Evolutionary conservation across 2,329 filamentous ascomycete species (phyloP), one percentile per base, ranked within the genome.

Genomic region (Didymosphaeria variabile): DNA sequence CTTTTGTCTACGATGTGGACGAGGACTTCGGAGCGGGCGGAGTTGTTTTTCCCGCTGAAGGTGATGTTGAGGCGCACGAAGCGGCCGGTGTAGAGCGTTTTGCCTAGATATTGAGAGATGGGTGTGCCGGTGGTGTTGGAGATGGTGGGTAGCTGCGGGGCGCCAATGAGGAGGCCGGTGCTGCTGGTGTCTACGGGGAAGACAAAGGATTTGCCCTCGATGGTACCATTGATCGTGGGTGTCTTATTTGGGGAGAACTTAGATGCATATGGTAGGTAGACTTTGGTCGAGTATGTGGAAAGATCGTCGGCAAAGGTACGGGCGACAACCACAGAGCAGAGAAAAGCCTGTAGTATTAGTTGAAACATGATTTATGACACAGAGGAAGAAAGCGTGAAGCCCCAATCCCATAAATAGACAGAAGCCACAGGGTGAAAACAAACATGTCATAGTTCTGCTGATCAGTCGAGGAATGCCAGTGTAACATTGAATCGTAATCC

Each of bases 161-260:
- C 40, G 29, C 62, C 52, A 17, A 67, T 61, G 10, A 64, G 17
- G 2, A 67, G 32, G 15, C 59, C 57, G 2, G 62, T 62, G 42
- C 55, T 64, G n/a, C 59, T 55, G 1, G 64, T 64, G 45, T 67
- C 64, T 10, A 67, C 46, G 1, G 62, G 62, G 26, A 67, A 46
- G 2, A n/a, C 51, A 10, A 59, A 62, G 2, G 5, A 2, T 9
- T 40, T 50, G 46, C 57, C 55, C 34, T 52, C 40, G 21, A 67
- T 67, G n/a, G 51, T 53, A 19, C 53, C 60, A 8, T 26, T 45
- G 21, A 67, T 45, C 1, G 29, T 55, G 5, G 62, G 58, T 12
- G 54, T 50, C 13, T 26, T 40, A 1, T 26, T 50, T 9, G 60
- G 45, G 19, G 58, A 54, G 47, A 64, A 56, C 3, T 54, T 36